Conservation (phyloP, 2,329 filamentous ascomycete genomes). For the Neoascochyta sp. region DNA sequence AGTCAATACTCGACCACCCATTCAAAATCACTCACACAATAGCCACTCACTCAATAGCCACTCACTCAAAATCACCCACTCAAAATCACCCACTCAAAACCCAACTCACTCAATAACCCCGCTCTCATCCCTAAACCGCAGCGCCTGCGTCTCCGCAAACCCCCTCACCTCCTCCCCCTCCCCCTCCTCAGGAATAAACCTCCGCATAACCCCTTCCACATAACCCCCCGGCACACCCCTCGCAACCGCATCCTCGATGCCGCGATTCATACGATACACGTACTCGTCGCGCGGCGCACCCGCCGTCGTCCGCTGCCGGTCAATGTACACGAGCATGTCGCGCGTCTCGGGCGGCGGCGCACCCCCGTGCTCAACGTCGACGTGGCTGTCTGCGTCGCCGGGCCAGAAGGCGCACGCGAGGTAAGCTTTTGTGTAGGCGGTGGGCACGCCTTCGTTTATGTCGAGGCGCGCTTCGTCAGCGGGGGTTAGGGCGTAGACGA, state of each 20-base stretch:
- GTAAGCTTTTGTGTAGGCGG: slow-evolving; percentile 55
- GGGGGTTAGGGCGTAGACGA: slow-evolving; percentile 29
- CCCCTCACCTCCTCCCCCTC: slow-evolving; percentile 16
- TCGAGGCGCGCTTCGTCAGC: slow-evolving; percentile 33
- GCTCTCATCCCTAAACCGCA: slow-evolving; percentile 33
- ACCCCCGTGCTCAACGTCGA: slow-evolving; percentile 14
- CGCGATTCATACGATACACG: slow-evolving; percentile 60
- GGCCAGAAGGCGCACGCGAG: slow-evolving; percentile 46
- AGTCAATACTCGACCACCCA: no score
- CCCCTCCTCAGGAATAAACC: slow-evolving; percentile 43
- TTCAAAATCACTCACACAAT: no score
- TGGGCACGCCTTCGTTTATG: slow-evolving; percentile 59
- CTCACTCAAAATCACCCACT: no score
- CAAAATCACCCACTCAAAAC: no score
- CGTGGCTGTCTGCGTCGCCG: slow-evolving; percentile 1
- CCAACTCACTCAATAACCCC: slow-evolving; percentile 18
- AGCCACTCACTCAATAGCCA: no score
- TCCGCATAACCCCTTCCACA: slow-evolving; percentile 53
- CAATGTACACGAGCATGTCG: slow-evolving; percentile 58
- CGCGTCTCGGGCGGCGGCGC: slow-evolving; percentile 17
- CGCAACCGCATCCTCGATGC: slow-evolving; percentile 56
- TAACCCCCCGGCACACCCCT: slow-evolving; percentile 55
- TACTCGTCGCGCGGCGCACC: slow-evolving; percentile 56
- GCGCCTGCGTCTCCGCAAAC: slow-evolving; percentile 38
- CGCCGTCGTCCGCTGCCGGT: slow-evolving; percentile 42